Evolutionary conservation across 345 rosid genomes (phyloP), one percentile per base, ranked within the genome.

Genomic region (Punica granatum): DNA sequence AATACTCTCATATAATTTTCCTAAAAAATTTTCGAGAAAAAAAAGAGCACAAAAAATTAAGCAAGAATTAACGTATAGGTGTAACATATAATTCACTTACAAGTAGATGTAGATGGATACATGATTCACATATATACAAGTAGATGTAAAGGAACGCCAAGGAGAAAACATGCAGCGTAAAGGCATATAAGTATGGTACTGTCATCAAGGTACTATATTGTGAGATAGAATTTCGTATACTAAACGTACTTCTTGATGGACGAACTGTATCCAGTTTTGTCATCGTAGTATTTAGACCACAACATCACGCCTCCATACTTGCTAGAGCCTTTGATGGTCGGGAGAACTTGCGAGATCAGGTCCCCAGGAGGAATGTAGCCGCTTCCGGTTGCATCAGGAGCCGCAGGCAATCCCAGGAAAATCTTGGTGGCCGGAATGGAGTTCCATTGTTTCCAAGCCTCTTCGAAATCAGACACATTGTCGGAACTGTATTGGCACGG

Each of bases 401-500:
- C 48, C 6, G 49, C 66, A 0, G 33, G 66, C 30, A 63, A n/a
- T 23, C 66, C 66, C 8, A 63, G 31, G 42, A 63, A 63, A 18
- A 63, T 37, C 44, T 63, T 21, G 11, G 48, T 42, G 14, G 49
- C 31, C 10, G 28, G 28, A n/a, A 63, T 25, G 9, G 48, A 63
- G 19, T 23, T 63, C 66, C 66, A 63, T n/a, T 63, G 66, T 18
- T 63, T 63, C 66, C 66, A 63, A 2, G 48, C 48, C 16, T 63
- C 49, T 28, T 23, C 21, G 7, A 63, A 35, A 23, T 39, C 26
- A 6, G 66, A 18, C 28, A 12, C 30, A 16, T 35, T 36, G 31
- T 32, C 66, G 0, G 66, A 10, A 33, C 48, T 37, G 31, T 36
- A 63, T 41, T 37, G 33, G 66, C 66, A 63, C 2, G 31, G 49